Evolutionary conservation across 225 moss, liverwort and hornwort genomes (phyloP).

Genomic region (Lunularia cruciata): DNA sequence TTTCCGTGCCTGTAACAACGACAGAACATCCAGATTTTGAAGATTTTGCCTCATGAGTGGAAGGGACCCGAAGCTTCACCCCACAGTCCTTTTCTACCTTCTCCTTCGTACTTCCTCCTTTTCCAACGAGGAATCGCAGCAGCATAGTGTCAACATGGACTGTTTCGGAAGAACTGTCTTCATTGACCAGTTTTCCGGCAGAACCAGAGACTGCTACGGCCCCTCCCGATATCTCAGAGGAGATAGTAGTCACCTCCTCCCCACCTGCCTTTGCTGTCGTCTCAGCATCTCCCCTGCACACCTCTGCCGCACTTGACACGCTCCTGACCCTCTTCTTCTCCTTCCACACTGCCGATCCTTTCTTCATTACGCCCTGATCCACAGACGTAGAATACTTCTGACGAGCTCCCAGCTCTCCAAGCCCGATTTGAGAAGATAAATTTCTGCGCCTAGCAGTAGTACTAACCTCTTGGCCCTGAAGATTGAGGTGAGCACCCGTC

Average conservation of each 20-base stretch:
- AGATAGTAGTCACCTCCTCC: neutral
- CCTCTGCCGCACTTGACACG: slow-evolving; percentile 8
- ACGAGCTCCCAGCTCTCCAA: neutral
- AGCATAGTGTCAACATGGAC: slow-evolving; percentile 50
- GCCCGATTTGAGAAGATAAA: neutral
- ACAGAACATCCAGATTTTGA: slow-evolving; percentile 49
- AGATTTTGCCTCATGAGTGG: slow-evolving; percentile 34
- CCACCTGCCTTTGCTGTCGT: neutral
- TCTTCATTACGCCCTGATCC: neutral
- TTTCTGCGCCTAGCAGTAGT: neutral
- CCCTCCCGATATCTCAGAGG: neutral
- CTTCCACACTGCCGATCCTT: neutral
- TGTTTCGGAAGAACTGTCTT: slow-evolving; percentile 34
- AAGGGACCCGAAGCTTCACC: slow-evolving; percentile 60
- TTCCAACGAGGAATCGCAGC: slow-evolving; percentile 66
- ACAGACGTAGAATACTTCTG: neutral
- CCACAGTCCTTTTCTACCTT: slow-evolving; percentile 61
- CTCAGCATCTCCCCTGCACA: slow-evolving; percentile 7
- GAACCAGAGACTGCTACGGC: neutral
- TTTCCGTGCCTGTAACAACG: slow-evolving; percentile 32
- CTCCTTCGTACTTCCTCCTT: slow-evolving; percentile 56
- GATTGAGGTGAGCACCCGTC: neutral
- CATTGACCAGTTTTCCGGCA: neutral
- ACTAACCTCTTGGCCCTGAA: neutral
- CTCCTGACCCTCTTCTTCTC: neutral